Evolutionary conservation across 352 stramenopile species (phyloP).

Genomic region (Hyaloperonospora brassicae): DNA sequence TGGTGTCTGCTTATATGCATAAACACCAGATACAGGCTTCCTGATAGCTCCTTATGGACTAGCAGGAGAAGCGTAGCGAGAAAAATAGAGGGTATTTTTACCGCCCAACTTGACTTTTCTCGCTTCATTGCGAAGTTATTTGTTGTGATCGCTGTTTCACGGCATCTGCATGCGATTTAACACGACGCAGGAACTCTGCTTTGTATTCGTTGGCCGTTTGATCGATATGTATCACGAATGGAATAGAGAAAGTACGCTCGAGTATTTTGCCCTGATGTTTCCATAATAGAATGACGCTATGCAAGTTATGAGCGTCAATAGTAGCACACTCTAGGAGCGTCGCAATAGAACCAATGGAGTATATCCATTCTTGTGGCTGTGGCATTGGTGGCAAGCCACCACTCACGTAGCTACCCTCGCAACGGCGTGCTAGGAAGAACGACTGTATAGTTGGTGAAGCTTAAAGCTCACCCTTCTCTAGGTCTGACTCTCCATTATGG

Average conservation of each 20-base stretch:
- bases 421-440: neutral
- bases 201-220: neutral
- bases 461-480: no score
- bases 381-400: neutral
- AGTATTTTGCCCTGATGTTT: neutral
- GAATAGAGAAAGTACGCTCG: neutral
- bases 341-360: neutral
- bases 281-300: no score
- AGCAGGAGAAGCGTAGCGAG: neutral
- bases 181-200: neutral
- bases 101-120: neutral
- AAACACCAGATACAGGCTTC: neutral
- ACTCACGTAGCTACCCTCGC: neutral
- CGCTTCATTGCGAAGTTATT: neutral
- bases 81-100: neutral
- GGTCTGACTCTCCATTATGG: no score
- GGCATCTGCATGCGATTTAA: neutral
- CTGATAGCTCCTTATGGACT: neutral
- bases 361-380: neutral
- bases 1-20: neutral
- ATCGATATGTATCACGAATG: neutral
- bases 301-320: neutral
- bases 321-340: neutral
- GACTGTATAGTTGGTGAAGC: no score
- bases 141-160: neutral